Evolutionary conservation across 768 basidiomycete genomes (phyloP).

Genomic region (Termitomyces sp.): DNA sequence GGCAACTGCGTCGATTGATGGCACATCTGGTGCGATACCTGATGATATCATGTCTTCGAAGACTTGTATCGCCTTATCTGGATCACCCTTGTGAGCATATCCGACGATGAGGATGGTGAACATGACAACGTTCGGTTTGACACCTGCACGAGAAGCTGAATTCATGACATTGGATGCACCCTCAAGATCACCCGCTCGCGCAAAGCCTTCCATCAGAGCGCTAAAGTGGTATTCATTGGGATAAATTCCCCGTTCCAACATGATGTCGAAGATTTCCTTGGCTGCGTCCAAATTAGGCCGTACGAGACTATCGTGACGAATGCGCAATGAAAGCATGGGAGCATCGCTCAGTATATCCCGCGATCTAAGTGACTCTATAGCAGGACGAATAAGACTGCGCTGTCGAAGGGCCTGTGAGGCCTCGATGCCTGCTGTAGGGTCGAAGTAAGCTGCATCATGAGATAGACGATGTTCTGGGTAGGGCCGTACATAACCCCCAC

Average conservation of each 20-base stretch:
- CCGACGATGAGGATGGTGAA: conserved; percentile 76
- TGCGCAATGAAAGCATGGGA: conserved; percentile 53
- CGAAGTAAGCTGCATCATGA: conserved; percentile 27
- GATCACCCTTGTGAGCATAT: conserved; percentile 54
- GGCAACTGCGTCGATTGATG: conserved; percentile 64
- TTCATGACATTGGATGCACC: conserved; percentile 52
- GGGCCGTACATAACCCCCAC: conserved; percentile 7
- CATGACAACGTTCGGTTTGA: conserved; percentile 58
- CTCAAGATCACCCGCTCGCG: conserved; percentile 49
- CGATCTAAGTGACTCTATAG: conserved; percentile 39
- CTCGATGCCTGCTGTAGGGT: conserved; percentile 44
- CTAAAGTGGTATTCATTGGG: conserved; percentile 69
- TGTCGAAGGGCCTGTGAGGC: conserved; percentile 24
- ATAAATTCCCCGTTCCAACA: conserved; percentile 64
- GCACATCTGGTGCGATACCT: conserved; percentile 64
- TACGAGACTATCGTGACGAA: conserved; percentile 54
- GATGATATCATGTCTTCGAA: conserved; percentile 60
- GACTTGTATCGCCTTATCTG: conserved; percentile 42
- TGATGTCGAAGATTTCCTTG: conserved; percentile 44
- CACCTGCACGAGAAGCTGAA: conserved; percentile 40
- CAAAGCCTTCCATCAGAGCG: conserved; percentile 74
- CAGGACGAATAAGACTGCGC: conserved; percentile 28
- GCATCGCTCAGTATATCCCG: conserved; percentile 50
- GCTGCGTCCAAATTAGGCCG: conserved; percentile 47
- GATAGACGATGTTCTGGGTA: conserved; percentile 17